These are phyloP conservation scores for Prunus yedoensis DNA, from an alignment of 331 rosid species.

Conservation along the genomic window DNA sequence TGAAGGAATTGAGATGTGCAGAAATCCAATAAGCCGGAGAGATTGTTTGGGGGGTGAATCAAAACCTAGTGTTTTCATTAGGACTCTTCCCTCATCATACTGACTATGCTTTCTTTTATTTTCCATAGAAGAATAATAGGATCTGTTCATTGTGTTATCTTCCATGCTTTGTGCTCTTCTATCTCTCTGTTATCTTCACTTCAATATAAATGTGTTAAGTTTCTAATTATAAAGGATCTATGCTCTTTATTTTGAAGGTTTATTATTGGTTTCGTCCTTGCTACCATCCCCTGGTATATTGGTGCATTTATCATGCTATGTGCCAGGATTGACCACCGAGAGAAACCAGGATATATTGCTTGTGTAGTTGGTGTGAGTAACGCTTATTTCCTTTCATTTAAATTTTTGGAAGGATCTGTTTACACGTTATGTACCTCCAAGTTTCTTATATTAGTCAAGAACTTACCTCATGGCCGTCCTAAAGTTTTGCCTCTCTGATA, in stretches of 20 bases:
- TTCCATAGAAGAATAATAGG: background rate
- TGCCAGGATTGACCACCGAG: conserved; percentile 68
- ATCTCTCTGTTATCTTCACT: background rate
- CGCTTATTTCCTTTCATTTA: conserved; percentile 10
- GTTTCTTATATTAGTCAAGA: background rate
- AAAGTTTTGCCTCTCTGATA: background rate
- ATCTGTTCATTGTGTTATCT: background rate
- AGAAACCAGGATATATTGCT: conserved; percentile 84
- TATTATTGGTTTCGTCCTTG: conserved; percentile 78
- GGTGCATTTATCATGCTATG: conserved; percentile 70
- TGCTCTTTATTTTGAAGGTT: conserved; percentile 58
- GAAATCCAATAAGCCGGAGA: background rate
- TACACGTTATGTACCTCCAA: background rate
- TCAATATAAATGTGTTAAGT: background rate
- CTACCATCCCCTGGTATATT: conserved; percentile 76
- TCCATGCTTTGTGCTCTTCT: conserved; percentile 2
- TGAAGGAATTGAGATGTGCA: background rate
- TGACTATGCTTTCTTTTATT: background rate
- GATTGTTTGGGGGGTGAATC: background rate
- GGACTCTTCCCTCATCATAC: background rate
- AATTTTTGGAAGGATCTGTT: background rate
- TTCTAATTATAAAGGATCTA: conserved; percentile 11
- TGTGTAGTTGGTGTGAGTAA: conserved; percentile 82
- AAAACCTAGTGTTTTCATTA: background rate
- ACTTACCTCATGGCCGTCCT: background rate